phyloP scores from a whole-genome alignment of 2,329 filamentous ascomycete species.

The Exserohilum rostratum region DNA sequence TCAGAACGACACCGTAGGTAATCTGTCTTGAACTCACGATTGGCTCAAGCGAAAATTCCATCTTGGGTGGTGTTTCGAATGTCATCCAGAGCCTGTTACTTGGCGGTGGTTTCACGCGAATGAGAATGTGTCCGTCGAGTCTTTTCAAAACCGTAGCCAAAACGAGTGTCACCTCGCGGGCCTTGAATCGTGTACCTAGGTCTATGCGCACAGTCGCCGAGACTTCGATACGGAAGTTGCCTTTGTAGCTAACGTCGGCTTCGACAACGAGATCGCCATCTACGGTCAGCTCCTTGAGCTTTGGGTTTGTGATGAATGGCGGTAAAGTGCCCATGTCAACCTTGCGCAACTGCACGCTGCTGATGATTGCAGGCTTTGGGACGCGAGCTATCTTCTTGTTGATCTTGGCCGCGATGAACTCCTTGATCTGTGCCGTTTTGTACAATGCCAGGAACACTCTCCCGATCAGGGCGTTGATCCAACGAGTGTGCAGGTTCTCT shows the following conservation, averaged over 20 bases:
- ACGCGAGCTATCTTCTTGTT: conserved; percentile 96
- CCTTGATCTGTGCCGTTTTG: conserved; percentile 80
- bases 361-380: conserved; percentile 88
- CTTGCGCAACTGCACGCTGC: conserved; percentile 78
- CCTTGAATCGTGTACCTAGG: conserved; percentile 84
- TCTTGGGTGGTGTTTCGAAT: conserved; percentile 90
- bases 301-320: conserved; percentile 86
- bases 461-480: conserved; percentile 91
- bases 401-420: conserved; percentile 81
- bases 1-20: conserved; percentile 88
- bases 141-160: conserved; percentile 84
- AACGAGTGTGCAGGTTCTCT: conserved; percentile 86
- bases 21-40: conserved; percentile 96
- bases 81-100: conserved; percentile 97
- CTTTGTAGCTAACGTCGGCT: conserved; percentile 85
- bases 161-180: conserved; percentile 85
- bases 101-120: conserved; percentile 91
- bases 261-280: conserved; percentile 90
- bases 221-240: conserved; percentile 87
- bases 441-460: conserved; percentile 87
- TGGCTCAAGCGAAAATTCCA: conserved; percentile 93
- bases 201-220: conserved; percentile 93
- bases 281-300: conserved; percentile 85
- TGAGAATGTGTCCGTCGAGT: conserved; percentile 80
- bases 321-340: conserved; percentile 87